Evolutionary conservation across 345 rosid genomes (phyloP).

Genomic region (Anacardium occidentale): DNA sequence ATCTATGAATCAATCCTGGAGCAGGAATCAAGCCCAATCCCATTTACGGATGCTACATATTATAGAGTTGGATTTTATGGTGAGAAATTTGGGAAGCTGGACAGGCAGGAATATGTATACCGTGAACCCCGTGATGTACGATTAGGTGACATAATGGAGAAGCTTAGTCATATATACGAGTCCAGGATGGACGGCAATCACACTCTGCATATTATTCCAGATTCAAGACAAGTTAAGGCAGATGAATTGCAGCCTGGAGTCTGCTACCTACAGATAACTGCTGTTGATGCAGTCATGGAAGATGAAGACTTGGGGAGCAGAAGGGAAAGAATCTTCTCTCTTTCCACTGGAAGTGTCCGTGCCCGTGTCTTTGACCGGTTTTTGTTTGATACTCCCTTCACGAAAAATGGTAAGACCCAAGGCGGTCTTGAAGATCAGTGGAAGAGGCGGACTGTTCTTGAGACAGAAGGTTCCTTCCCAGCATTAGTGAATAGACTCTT

Average conservation of each 20-base stretch:
- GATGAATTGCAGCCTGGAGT: conserved; percentile 94
- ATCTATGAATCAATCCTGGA: conserved; percentile 91
- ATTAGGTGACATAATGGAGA: conserved; percentile 98
- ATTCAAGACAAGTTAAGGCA: conserved; percentile 95
- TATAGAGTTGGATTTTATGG: conserved; percentile 99
- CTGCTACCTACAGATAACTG: conserved; percentile 95
- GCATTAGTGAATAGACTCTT: conserved; percentile 89
- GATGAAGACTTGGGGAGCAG: conserved; percentile 99
- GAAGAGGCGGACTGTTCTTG: conserved; percentile 95
- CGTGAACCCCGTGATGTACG: conserved; percentile 98
- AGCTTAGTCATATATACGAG: conserved; percentile 93
- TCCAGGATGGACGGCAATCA: conserved; percentile 89
- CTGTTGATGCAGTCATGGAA: conserved; percentile 97
- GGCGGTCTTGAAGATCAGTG: conserved; percentile 99
- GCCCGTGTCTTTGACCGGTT: conserved; percentile 96
- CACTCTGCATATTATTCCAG: conserved; percentile 83
- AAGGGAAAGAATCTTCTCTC: conserved; percentile 92
- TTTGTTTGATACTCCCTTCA: conserved; percentile 98
- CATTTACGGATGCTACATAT: conserved; percentile 94
- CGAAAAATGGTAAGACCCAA: conserved; percentile 97
- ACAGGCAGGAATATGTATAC: conserved; percentile 80
- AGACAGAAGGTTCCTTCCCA: conserved; percentile 95
- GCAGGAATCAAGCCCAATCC: conserved; percentile 95
- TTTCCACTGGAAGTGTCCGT: conserved; percentile 88
- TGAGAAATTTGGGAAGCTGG: conserved; percentile 84